Evolutionary conservation across 192 early-diverging fungal genomes (phyloP).

Genomic region (Backusella circina): DNA sequence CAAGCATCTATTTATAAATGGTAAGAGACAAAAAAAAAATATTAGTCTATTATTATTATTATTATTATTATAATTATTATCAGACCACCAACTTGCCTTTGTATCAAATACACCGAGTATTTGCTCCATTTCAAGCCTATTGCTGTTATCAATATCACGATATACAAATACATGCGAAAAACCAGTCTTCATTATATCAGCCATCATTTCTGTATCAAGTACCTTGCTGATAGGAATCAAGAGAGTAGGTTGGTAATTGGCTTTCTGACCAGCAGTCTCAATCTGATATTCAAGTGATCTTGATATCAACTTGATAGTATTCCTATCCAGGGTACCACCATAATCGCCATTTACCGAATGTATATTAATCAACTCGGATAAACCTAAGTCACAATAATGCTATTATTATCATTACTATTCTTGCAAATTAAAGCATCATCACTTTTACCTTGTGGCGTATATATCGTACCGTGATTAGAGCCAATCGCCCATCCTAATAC

Average conservation of each 20-base stretch:
- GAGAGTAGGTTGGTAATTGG: background rate
- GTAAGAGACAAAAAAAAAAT: background rate
- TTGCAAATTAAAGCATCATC: background rate
- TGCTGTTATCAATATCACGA: background rate
- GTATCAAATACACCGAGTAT: background rate
- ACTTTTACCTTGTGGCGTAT: slow-evolving; percentile 56
- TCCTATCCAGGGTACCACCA: background rate
- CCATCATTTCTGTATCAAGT: background rate
- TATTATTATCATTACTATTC: background rate
- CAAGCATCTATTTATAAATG: background rate
- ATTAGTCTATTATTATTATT: too few species aligned
- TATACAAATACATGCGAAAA: background rate
- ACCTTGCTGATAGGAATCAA: background rate
- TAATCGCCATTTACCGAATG: background rate
- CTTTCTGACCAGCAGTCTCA: background rate
- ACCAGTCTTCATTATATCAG: background rate
- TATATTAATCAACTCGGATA: background rate
- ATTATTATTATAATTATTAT: too few species aligned
- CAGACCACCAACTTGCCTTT: background rate
- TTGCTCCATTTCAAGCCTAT: background rate
- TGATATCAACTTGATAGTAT: background rate
- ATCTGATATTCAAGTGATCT: background rate
- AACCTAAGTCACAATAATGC: background rate
- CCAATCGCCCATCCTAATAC: slow-evolving; percentile 81
- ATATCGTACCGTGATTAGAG: slow-evolving; percentile 72